phyloP scores from a whole-genome alignment of 1,139 yeast genomes.

The Meyerozyma smithsonii region DNA sequence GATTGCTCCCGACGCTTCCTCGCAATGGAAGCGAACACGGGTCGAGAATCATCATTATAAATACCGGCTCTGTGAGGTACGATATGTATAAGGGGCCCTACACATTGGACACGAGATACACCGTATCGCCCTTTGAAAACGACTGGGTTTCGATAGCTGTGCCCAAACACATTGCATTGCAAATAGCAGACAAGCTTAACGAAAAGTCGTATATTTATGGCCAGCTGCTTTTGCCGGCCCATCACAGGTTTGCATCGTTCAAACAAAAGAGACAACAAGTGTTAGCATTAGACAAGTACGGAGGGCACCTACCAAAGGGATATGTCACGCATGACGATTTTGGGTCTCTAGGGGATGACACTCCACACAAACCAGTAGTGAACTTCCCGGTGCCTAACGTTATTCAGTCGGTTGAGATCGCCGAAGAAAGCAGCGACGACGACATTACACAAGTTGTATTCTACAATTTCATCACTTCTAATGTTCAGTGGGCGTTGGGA shows the following conservation, averaged over 20 bases:
- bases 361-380: constrained; percentile 61
- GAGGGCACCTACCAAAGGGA: constrained; percentile 46
- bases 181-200: constrained; percentile 48
- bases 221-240: constrained; percentile 10
- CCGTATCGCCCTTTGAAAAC: constrained; percentile 82
- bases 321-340: constrained; percentile 79
- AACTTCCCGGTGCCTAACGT: constrained; percentile 71
- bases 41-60: constrained; percentile 64
- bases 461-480: constrained; percentile 67
- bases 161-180: constrained; percentile 46
- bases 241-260: constrained; percentile 5
- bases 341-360: constrained; percentile 87
- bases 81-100: constrained; percentile 85
- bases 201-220: constrained; percentile 39
- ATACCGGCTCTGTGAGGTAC: constrained; percentile 87
- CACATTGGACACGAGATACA: constrained; percentile 74
- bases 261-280: not conserved
- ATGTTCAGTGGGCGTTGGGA: constrained; percentile 54
- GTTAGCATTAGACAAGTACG: not conserved
- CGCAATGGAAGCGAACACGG: constrained; percentile 10
- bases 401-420: constrained; percentile 44
- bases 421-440: constrained; percentile 9
- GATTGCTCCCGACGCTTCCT: constrained; percentile 55
- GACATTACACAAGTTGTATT: constrained; percentile 66
- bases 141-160: constrained; percentile 63